Evolutionary conservation across 805 yeast species (phyloP), one percentile per base, ranked within the genome.

Genomic region (Cyberlindnera meyerae): DNA sequence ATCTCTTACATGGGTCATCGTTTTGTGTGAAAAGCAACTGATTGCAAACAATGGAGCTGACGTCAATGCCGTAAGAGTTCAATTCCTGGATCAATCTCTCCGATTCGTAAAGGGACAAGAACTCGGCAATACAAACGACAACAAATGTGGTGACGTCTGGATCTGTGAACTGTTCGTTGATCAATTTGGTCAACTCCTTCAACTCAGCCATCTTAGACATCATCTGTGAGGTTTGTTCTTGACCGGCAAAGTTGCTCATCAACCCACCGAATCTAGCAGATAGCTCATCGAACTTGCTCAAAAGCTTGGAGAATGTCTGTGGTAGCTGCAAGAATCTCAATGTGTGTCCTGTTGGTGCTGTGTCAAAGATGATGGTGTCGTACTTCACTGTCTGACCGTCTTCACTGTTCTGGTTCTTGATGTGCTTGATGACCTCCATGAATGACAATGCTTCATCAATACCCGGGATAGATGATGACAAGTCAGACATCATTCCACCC

Each of bases 291-390:
- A 93, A 80, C 57, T 90, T 93, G 33, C 82, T 80, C 49, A 93
- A 71, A 25, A 95, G 73, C 59, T 86, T 87, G 52, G 88, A 94
- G 44, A 93, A 68, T 4, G 96, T 89, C 20, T 94, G 76, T 26
- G 99, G 99, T 54, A 93, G 76, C 63, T 89, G 96, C 60, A 93
- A 71, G 62, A 93, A 93, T 55, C 99, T 77, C 52, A 93, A 70
- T 3, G 98, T 93, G 63, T 93, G 99, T 25, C 99, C 99, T 0
- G 99, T 93, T 51, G 99, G 99, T 0, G 99, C 98, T n/a, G 99
- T 93, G 62, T 93, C 99, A 55, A 93, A 93, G 48, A 93, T 87
- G 47, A 93, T 89, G 8, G 95, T 87, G 49, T 84, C 87, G 59
- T 83, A 93, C 31, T 70, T 70, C 43, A 73, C 22, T 7, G 22